Conservation (phyloP, 108 stramenopile species). For the Chaetoceros tenuissimus region DNA sequence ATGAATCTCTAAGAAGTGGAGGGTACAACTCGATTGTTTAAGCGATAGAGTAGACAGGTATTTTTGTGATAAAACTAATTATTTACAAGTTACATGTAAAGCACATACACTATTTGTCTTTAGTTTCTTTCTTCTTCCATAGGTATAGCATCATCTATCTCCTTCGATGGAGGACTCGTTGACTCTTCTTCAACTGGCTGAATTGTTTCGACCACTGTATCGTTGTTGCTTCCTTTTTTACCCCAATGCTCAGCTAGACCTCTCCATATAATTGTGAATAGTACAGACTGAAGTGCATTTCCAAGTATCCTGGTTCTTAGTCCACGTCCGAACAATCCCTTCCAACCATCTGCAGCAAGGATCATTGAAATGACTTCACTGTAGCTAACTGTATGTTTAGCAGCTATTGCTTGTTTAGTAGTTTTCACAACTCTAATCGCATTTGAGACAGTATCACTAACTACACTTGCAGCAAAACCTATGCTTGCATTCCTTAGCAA, state of each 20-base stretch:
- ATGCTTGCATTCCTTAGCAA: constrained; percentile 59
- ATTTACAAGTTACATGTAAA: too few relatives aligned
- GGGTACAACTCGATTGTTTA: too few relatives aligned
- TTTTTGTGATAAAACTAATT: too few relatives aligned
- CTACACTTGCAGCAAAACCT: constrained; percentile 66
- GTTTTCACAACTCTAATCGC: constrained; percentile 81
- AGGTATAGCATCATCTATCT: too few relatives aligned
- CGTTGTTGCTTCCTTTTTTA: too few relatives aligned
- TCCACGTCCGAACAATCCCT: constrained; percentile 73
- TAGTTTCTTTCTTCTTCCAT: too few relatives aligned
- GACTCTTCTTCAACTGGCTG: too few relatives aligned
- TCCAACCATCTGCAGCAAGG: constrained; percentile 78
- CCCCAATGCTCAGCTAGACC: constrained; percentile 68
- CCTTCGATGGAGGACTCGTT: too few relatives aligned
- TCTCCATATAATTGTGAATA: constrained; percentile 82
- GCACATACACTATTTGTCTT: too few relatives aligned
- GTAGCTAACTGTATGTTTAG: constrained; percentile 54
- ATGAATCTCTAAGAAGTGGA: too few relatives aligned
- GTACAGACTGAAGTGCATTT: constrained; percentile 71
- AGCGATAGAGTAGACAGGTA: too few relatives aligned
- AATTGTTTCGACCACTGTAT: too few relatives aligned
- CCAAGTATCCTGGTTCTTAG: constrained; percentile 65
- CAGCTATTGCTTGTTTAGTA: constrained; percentile 68
- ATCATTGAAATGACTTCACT: constrained; percentile 60
- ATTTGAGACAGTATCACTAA: constrained; percentile 72